A percentile compares a stretch with the other conserved stretches of the same genome.
phyloP scores from a whole-genome alignment of 2,329 filamentous ascomycete species.

The Alternaria ethzedia region DNA sequence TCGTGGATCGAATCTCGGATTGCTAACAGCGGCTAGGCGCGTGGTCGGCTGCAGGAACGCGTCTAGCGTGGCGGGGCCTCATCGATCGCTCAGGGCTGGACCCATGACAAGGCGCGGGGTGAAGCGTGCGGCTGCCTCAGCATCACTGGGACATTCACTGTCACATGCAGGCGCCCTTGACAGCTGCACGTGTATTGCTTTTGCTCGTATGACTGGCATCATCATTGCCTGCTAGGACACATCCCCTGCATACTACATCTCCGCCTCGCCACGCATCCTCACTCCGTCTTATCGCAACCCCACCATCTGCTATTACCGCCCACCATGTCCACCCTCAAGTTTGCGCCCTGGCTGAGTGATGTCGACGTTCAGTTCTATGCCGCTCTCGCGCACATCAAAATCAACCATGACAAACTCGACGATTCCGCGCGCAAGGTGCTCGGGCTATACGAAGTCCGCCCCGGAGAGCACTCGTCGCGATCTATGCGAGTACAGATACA shows the following conservation, averaged over 20 bases:
- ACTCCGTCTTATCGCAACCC: not conserved
- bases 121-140: not conserved
- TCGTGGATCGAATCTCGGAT: not conserved
- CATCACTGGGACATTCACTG: conserved; percentile 24
- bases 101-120: conserved; percentile 20
- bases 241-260: not conserved
- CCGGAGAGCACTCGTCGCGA: conserved; percentile 71
- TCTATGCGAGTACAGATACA: conserved; percentile 91
- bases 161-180: conserved; percentile 31
- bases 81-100: not conserved
- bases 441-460: conserved; percentile 85
- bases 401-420: conserved; percentile 96
- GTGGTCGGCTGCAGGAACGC: conserved; percentile 34
- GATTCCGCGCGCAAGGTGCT: conserved; percentile 87
- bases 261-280: not conserved
- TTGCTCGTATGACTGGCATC: conserved; percentile 28
- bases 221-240: conserved; percentile 2
- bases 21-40: conserved; percentile 5
- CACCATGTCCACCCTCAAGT: conserved; percentile 64
- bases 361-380: conserved; percentile 96
- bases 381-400: conserved; percentile 88
- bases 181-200: conserved; percentile 27
- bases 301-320: not conserved
- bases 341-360: conserved; percentile 89
- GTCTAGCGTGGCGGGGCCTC: conserved; percentile 22